Evolutionary conservation across 1,284 basidiomycete genomes (phyloP), one percentile per base, ranked within the genome.

Genomic region (Veloboletus limbatus): DNA sequence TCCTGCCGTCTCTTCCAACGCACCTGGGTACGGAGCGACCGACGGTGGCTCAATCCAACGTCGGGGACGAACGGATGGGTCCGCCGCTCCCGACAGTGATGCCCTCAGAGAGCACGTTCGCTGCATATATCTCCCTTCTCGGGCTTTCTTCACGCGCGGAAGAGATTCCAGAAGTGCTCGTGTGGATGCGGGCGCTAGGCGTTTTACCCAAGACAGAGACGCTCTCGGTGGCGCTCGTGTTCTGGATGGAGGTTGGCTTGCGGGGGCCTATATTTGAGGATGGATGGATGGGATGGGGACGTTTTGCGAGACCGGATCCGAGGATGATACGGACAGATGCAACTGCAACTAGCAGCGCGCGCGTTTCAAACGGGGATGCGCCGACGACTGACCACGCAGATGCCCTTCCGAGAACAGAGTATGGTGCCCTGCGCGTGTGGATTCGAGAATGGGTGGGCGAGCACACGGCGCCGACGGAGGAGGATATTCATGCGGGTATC

Each of bases 141-240:
- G 81, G 79, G 0, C 63, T 77, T 4, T 73, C 75, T 11, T 60
- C 54, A 2, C 72, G 71, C 1, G 69, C 76, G 3, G 61, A 67
- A 0, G 81, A 88, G 59, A 82, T 93, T 27, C 82, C 89, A 0
- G 70, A 78, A n/a, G 73, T 75, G 3, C 68, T 95, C 2, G 81
- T 78, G 6, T 93, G 90, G 88, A 92, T 92, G 88, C 75, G 77
- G 3, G 70, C 69, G 17, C 58, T 90, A 13, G 64, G 66, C 0
- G 67, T 92, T 11, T 32, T 40, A 20, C 89, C 89, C 0, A 69
- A 68, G 6, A 64, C 60, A 20, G 64, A 71, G 35, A 86, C 85
- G 6, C 64, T 93, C 10, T 76, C 79, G 0, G 62, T 80, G 1
- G 81, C 83, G 18, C 61, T 94, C 43, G 78, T 83, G 40, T 77